Conservation (phyloP, 2,329 filamentous ascomycete species). For the Exophiala sideris region DNA sequence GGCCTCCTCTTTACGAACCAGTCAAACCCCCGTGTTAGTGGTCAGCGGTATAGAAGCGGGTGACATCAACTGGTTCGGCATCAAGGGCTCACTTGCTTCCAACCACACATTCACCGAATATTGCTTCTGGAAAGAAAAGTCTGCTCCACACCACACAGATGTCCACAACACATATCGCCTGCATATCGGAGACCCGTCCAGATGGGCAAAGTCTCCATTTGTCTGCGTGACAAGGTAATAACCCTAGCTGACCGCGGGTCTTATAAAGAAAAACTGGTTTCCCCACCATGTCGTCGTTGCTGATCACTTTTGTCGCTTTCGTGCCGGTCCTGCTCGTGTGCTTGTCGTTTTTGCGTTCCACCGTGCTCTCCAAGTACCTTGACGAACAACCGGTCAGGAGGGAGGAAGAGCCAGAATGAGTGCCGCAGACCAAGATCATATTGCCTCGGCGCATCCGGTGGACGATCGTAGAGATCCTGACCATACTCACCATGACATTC, state of each 20-base stretch:
- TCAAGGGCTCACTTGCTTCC: too few species aligned
- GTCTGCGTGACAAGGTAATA: neutral
- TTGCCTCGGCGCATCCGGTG: conserved; percentile 6
- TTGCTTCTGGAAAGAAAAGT: too few species aligned
- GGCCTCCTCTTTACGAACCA: too few species aligned
- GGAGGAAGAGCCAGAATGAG: conserved; percentile 13
- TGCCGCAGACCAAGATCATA: conserved; percentile 5
- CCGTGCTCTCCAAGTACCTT: conserved; percentile 26
- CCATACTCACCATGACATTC: conserved; percentile 22
- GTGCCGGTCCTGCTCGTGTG: conserved; percentile 22
- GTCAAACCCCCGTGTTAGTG: too few species aligned
- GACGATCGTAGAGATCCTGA: conserved; percentile 12
- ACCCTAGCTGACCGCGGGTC: neutral
- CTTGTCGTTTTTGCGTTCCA: conserved; percentile 26
- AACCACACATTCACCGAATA: too few species aligned
- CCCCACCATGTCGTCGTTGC: conserved; percentile 23
- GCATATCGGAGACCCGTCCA: too few species aligned
- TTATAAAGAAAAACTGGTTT: conserved; percentile 10
- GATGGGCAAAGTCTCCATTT: neutral
- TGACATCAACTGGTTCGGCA: too few species aligned
- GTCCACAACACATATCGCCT: neutral
- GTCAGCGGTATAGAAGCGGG: too few species aligned
- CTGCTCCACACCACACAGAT: neutral
- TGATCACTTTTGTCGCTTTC: conserved; percentile 23
- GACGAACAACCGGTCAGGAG: conserved; percentile 23